Percentiles rank a stretch among this genome's conserved stretches.
Evolutionary conservation across 2,329 filamentous ascomycete genomes (phyloP).

Genomic region (Celoporthe dispersa): DNA sequence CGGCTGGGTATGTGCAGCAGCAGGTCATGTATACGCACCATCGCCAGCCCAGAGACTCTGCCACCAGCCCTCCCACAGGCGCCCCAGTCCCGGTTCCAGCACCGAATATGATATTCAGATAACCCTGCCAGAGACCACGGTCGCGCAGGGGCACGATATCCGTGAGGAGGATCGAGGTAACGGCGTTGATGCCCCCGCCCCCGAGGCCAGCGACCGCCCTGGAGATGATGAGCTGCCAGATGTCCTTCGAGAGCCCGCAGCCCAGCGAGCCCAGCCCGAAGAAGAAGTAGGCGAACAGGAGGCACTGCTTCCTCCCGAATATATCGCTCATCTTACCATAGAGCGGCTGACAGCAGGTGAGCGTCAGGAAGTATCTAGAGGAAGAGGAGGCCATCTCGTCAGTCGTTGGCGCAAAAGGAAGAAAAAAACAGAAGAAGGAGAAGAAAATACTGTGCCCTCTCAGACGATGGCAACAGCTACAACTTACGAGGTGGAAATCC

Average conservation of each 20-base stretch:
- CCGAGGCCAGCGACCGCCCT: slow-evolving; percentile 62
- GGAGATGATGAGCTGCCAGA: slow-evolving; percentile 40
- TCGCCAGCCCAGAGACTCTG: slow-evolving; percentile 75
- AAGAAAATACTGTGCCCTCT: background rate
- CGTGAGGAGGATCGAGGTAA: slow-evolving; percentile 70
- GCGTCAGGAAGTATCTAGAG: slow-evolving; percentile 69
- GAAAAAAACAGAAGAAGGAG: background rate
- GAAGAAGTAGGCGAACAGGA: slow-evolving; percentile 61
- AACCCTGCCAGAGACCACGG: slow-evolving; percentile 74
- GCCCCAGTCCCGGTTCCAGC: slow-evolving; percentile 70
- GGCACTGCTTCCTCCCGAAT: slow-evolving; percentile 68
- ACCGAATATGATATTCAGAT: slow-evolving; percentile 73
- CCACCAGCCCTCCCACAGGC: slow-evolving; percentile 71
- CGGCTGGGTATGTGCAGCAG: background rate
- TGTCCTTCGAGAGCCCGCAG: slow-evolving; percentile 57
- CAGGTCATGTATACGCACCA: slow-evolving; percentile 55
- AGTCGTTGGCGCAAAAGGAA: background rate
- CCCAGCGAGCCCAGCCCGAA: slow-evolving; percentile 50
- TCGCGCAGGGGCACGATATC: slow-evolving; percentile 73
- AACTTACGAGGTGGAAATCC: slow-evolving; percentile 60
- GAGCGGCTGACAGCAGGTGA: slow-evolving; percentile 76
- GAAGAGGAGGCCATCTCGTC: background rate
- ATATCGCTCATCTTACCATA: slow-evolving; percentile 57
- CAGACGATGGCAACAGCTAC: background rate
- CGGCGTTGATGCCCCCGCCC: slow-evolving; percentile 72